Conservation (phyloP, 164 flowering plant species). For the Sextonia rubra region DNA sequence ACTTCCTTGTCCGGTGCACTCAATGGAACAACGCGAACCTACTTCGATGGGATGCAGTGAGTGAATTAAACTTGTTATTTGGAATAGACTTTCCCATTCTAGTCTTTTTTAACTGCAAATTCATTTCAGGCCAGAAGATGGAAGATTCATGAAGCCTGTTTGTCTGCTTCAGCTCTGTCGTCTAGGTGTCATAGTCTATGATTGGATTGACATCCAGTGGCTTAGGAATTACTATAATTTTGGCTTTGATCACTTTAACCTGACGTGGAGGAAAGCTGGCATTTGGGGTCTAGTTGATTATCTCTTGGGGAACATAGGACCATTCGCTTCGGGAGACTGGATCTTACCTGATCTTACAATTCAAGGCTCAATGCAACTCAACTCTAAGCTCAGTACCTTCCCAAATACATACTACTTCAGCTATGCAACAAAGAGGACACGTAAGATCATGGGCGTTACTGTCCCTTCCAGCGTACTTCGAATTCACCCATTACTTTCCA, state of each 20-base stretch:
- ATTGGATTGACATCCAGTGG: slow-evolving; percentile 86
- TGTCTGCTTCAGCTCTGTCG: slow-evolving; percentile 81
- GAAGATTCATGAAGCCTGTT: slow-evolving; percentile 68
- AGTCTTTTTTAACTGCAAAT: neutral
- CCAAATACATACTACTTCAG: slow-evolving; percentile 90
- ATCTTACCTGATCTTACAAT: slow-evolving; percentile 92
- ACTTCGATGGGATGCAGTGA: slow-evolving; percentile 96
- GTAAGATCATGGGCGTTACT: slow-evolving; percentile 58
- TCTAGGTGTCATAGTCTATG: slow-evolving; percentile 75
- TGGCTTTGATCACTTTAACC: slow-evolving; percentile 91
- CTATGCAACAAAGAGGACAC: slow-evolving; percentile 85
- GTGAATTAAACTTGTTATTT: slow-evolving; percentile 17
- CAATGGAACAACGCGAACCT: slow-evolving; percentile 93
- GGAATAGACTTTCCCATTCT: neutral
- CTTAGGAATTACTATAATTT: slow-evolving; percentile 80
- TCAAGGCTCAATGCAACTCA: slow-evolving; percentile 72
- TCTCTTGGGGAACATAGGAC: slow-evolving; percentile 81
- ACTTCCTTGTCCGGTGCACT: slow-evolving; percentile 94
- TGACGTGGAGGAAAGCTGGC: slow-evolving; percentile 76
- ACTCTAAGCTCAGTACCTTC: slow-evolving; percentile 64
- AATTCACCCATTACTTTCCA: slow-evolving; percentile 77
- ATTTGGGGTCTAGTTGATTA: slow-evolving; percentile 73
- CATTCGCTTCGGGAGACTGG: slow-evolving; percentile 96
- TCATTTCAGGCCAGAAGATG: slow-evolving; percentile 74
- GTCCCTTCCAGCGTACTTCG: slow-evolving; percentile 73